Evolutionary conservation across 139 green algal species (phyloP).

Genomic region (Klebsormidium nitens): DNA sequence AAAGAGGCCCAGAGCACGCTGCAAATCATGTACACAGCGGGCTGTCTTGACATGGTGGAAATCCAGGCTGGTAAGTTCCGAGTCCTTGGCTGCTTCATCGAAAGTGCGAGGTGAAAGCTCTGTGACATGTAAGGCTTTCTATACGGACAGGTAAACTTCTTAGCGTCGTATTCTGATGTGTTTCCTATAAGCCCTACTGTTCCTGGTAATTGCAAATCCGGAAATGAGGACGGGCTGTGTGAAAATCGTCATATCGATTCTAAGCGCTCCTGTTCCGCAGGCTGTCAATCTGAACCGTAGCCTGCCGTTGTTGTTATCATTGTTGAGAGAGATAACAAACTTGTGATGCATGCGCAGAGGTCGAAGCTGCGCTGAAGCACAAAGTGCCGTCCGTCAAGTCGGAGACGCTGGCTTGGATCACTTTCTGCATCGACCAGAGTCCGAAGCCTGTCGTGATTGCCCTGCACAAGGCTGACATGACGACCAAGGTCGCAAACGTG

Average conservation of each 20-base stretch:
- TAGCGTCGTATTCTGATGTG: too few species aligned
- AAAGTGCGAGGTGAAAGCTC: too few species aligned
- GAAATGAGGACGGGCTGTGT: too few species aligned
- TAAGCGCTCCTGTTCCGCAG: too few species aligned
- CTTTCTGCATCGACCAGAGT: conserved; percentile 30
- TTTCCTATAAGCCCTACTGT: too few species aligned
- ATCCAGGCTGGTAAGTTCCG: conserved; percentile 34
- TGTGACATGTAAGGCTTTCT: too few species aligned
- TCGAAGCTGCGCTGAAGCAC: conserved; percentile 29
- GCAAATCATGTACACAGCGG: conserved; percentile 17
- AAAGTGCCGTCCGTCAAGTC: conserved; percentile 35
- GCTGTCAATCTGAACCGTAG: neutral
- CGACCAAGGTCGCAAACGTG: too few species aligned
- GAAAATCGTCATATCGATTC: too few species aligned
- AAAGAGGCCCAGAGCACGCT: conserved; percentile 19
- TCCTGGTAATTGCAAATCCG: too few species aligned
- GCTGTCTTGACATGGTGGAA: conserved; percentile 23
- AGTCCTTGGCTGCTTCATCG: too few species aligned
- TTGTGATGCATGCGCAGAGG: conserved; percentile 13
- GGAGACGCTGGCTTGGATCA: conserved; percentile 29
- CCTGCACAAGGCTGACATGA: conserved; percentile 31
- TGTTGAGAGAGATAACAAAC: neutral
- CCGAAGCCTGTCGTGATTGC: conserved; percentile 23
- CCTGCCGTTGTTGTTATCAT: neutral
- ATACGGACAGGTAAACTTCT: too few species aligned